A percentile compares a stretch with the other conserved stretches of the same genome.
These are phyloP conservation scores for Protostelium mycophagum DNA, from an alignment of 78 protist genomes.

Conservation along the genomic window DNA sequence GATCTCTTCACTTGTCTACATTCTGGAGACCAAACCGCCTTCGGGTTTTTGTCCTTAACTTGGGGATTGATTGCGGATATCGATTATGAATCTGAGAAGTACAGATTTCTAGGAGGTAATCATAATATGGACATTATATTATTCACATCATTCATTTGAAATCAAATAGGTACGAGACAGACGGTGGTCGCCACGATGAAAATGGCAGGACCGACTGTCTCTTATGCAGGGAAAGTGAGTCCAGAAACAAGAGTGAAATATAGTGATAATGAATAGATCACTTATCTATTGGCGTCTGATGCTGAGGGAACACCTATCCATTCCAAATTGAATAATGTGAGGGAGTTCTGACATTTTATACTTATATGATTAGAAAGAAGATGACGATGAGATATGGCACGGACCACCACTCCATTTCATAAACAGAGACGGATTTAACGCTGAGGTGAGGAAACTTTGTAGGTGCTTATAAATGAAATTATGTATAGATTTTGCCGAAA, in stretches of 20 bases:
- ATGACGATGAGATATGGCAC: not conserved
- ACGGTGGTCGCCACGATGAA: not conserved
- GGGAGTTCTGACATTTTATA: no score
- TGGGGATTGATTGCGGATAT: not conserved
- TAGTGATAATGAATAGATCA: not conserved
- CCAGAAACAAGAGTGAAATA: not conserved
- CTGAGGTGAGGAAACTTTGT: not conserved
- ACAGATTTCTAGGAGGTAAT: not conserved
- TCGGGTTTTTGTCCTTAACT: not conserved
- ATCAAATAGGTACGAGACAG: not conserved
- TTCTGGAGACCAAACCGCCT: not conserved
- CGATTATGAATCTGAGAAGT: not conserved
- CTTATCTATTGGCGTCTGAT: not conserved
- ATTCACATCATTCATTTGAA: no score
- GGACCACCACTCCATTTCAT: not conserved
- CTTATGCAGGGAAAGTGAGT: not conserved
- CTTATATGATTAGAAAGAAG: no score
- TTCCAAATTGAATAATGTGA: no score
- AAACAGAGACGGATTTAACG: not conserved
- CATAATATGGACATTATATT: no score
- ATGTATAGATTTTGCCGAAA: not conserved
- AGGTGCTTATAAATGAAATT: no score
- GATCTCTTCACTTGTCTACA: not conserved
- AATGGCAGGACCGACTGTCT: not conserved
- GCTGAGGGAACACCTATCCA: no score